Evolutionary conservation across 371 early-diverging fungal species (phyloP), one percentile per base, ranked within the genome.

Genomic region (Homolaphlyctis polyrhiza): DNA sequence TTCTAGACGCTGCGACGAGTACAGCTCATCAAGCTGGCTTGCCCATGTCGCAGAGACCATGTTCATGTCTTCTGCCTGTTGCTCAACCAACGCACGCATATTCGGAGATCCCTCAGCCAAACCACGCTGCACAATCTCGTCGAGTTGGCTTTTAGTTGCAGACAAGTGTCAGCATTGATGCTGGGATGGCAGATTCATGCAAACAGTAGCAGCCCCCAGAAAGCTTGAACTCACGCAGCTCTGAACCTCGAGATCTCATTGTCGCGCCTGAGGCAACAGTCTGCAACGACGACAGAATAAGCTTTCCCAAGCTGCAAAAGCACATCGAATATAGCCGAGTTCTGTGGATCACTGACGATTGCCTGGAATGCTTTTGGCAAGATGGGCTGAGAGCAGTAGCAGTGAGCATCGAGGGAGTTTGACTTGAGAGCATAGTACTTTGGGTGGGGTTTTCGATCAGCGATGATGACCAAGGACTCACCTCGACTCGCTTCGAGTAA

Each of bases 361-460:
- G 88, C 84, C 54, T 87, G 81, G 69, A 86, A 88, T 1, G 90
- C 90, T 65, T 85, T 83, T 36, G 88, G 85, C 68, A 89, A 90
- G 3, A 64, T 27, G 18, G 64, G 64, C 67, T 70, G 49, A 2
- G 8, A 47, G 34, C 3, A 21, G 51, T 21, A 39, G 11, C 11
- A 11, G 39, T 18, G 39, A 55, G 55, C 14, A 6, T 11, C 30
- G 33, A 4, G 3, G 4, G 30, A 55, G 55, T 55, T 55, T 27
- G 32, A 13, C 4, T 18, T 18, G 4, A 4, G 47, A 25, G n/a
- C 8, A 25, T 3, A 2, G 47, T 4, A 4, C 14, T 13, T 33
- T 3, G 2, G 11, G 35, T 4, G 2, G 8, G 55, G 32, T 55
- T 33, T 21, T 4, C 35, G 32, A 21, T 51, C 32, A 8, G 11